Evolutionary conservation across 495 filamentous ascomycete genomes (phyloP).

Genomic region (Hyaloscypha variabilis): DNA sequence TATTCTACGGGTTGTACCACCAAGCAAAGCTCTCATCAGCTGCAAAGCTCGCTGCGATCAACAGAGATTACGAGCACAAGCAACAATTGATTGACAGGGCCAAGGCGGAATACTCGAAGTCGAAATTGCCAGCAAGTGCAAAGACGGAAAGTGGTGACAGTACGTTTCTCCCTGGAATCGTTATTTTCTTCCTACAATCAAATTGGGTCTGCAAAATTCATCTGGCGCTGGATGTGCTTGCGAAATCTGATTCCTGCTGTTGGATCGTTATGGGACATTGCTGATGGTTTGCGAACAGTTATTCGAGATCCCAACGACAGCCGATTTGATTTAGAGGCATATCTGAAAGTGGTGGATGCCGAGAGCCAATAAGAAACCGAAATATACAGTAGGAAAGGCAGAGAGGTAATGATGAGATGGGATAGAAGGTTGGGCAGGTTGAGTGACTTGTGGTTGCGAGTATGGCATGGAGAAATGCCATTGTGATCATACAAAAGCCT

Average conservation of each 20-base stretch:
- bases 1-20: conserved; percentile 92
- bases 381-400: neutral
- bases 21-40: conserved; percentile 72
- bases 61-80: conserved; percentile 86
- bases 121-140: conserved; percentile 49
- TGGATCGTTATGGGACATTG: conserved; percentile 16
- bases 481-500: conserved; percentile 31
- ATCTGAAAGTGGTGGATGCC: conserved; percentile 65
- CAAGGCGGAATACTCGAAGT: conserved; percentile 85
- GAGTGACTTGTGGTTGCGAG: conserved; percentile 8
- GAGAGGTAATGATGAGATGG: conserved; percentile 25
- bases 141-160: conserved; percentile 41
- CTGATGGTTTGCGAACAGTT: conserved; percentile 52
- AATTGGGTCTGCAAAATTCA: neutral
- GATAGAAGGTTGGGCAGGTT: conserved; percentile 25
- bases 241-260: neutral
- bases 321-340: conserved; percentile 89
- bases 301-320: conserved; percentile 82
- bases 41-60: conserved; percentile 64
- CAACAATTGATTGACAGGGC: conserved; percentile 85
- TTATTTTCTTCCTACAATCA: neutral
- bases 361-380: conserved; percentile 44
- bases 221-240: neutral
- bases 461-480: conserved; percentile 21
- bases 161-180: conserved; percentile 22